Conservation (phyloP, 2,329 filamentous ascomycete species). For the Domatiomyces catenatus region DNA sequence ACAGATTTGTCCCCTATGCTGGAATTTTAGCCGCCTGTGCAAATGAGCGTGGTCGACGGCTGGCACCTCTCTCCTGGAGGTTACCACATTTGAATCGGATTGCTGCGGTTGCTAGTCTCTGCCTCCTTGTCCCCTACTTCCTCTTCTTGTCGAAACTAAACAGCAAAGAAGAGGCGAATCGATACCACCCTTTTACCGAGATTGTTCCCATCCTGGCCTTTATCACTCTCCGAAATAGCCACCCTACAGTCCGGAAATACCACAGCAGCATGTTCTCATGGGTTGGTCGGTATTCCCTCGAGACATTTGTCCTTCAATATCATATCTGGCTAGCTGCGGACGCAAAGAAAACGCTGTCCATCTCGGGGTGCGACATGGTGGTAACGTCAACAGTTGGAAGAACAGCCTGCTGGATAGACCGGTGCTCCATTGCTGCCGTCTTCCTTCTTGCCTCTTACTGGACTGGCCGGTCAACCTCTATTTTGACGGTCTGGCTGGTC, state of each 20-base stretch:
- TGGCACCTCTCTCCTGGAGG: neutral
- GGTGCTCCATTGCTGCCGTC: constrained; percentile 24
- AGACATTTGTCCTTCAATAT: constrained; percentile 45
- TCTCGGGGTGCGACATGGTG: constrained; percentile 18
- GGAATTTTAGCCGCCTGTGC: constrained; percentile 37
- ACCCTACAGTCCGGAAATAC: constrained; percentile 26
- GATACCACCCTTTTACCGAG: constrained; percentile 39
- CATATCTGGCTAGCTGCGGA: constrained; percentile 49
- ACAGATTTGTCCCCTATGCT: constrained; percentile 41
- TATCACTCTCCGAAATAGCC: constrained; percentile 37
- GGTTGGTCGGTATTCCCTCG: constrained; percentile 42
- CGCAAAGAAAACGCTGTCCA: constrained; percentile 34
- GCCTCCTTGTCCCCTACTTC: constrained; percentile 11
- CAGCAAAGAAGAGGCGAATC: constrained; percentile 33
- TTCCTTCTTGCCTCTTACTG: constrained; percentile 24
- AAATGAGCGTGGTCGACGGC: neutral
- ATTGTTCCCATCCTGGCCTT: constrained; percentile 40
- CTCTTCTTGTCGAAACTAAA: constrained; percentile 15
- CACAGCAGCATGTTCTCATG: constrained; percentile 36
- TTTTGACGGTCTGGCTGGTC: neutral
- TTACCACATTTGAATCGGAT: neutral
- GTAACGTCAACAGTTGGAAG: constrained; percentile 17
- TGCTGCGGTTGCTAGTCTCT: constrained; percentile 14
- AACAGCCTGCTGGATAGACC: constrained; percentile 11
- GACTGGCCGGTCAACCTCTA: neutral